Conservation (phyloP, 1,284 basidiomycete species). For the Sanghuangporus sanghuang region DNA sequence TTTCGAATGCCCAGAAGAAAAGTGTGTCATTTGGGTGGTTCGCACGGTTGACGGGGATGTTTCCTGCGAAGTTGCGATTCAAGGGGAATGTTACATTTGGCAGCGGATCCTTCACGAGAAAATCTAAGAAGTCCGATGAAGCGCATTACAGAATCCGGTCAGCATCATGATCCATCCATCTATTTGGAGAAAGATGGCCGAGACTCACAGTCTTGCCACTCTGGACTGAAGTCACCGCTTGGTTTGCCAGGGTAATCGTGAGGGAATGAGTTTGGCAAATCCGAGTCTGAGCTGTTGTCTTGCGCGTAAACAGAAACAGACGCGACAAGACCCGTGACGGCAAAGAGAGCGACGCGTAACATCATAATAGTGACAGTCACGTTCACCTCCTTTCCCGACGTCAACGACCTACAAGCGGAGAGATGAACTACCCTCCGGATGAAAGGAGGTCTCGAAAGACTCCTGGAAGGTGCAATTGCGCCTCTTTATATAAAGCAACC, state of each 20-base stretch:
- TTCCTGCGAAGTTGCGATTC: constrained; percentile 58
- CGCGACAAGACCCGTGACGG: neutral
- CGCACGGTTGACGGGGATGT: constrained; percentile 56
- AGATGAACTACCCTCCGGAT: neutral
- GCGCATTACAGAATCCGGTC: constrained; percentile 19
- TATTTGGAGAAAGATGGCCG: neutral
- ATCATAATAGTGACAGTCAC: neutral
- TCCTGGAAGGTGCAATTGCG: neutral
- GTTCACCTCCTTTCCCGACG: neutral
- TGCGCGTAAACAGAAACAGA: constrained; percentile 7
- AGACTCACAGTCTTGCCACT: constrained; percentile 28
- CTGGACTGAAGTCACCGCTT: constrained; percentile 23
- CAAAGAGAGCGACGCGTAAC: neutral
- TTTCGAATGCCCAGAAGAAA: constrained; percentile 71
- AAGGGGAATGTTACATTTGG: constrained; percentile 61
- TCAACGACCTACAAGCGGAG: neutral
- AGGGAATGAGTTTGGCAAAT: constrained; percentile 22
- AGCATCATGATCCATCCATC: constrained; percentile 21
- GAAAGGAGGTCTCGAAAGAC: neutral
- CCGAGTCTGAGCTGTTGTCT: neutral
- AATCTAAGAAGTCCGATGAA: constrained; percentile 59
- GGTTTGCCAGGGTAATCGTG: constrained; percentile 21
- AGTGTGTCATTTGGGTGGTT: constrained; percentile 68
- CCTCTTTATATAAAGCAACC: neutral
- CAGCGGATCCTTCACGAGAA: constrained; percentile 47